Conservation (phyloP, 2,329 filamentous ascomycete genomes). For the Lojkania enalia region DNA sequence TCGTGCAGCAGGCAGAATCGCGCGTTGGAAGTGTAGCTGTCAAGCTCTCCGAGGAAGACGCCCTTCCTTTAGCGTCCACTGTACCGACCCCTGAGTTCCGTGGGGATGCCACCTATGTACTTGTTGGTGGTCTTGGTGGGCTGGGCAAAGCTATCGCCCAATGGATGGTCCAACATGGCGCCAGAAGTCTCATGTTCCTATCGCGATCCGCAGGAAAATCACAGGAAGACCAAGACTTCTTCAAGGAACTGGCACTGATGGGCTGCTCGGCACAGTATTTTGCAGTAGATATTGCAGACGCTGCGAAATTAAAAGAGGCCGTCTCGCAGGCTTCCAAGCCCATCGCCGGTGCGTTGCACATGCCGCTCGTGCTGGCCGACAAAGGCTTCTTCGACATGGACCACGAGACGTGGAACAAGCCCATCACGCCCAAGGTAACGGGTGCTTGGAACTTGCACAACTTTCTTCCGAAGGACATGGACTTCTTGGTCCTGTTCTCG, state of each 20-base stretch:
- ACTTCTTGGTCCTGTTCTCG: slow-evolving; percentile 17
- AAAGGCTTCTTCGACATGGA: not conserved
- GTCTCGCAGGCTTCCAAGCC: no score
- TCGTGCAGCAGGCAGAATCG: no score
- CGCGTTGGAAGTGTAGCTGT: slow-evolving; percentile 23
- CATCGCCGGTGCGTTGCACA: slow-evolving; percentile 19
- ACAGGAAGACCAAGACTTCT: no score
- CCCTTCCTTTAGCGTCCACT: not conserved
- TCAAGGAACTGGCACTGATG: no score
- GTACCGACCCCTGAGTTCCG: no score
- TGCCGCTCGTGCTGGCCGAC: slow-evolving; percentile 14
- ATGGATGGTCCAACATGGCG: not conserved
- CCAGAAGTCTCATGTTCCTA: not conserved
- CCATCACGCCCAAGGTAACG: slow-evolving; percentile 6
- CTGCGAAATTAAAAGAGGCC: no score
- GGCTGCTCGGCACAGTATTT: no score
- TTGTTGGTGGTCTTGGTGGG: not conserved
- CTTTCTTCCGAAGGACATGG: slow-evolving; percentile 7
- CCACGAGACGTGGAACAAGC: not conserved
- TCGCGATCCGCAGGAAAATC: slow-evolving; percentile 9
- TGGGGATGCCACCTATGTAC: not conserved
- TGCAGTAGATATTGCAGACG: no score
- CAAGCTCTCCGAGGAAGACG: slow-evolving; percentile 6
- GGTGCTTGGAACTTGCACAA: slow-evolving; percentile 20
- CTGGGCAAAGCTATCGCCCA: not conserved